Base-by-base conservation (phyloP, 2,329 filamentous ascomycete genomes). In the Raffaelea albimanens region DNA sequence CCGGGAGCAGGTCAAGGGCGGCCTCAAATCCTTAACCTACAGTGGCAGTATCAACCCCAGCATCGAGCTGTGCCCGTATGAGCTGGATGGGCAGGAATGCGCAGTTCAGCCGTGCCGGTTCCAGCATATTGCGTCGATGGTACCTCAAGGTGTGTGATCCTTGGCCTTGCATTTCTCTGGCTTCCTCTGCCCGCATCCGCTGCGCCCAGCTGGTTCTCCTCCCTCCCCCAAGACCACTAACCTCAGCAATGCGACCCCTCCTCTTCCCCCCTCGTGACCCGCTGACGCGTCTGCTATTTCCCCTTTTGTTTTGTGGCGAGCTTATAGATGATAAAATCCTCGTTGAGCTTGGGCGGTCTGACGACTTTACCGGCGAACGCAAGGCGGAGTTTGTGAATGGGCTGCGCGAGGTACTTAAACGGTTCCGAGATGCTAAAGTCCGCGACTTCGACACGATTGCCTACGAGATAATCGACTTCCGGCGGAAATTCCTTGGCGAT, bases 1-100 rank as follows among this genome's bases (percentile, higher is more conserved):
- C 66, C 70, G 73, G 54, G 65, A 83, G 44, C 70, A 78, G 48
- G 81, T 95, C 49, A 63, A 78, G 48, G 84, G 83, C 52, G 91
- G 91, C 40, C 83, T 89, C 60, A 83, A 85, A 61, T 97, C 93
- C 54, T 74, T 94, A 70, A 97, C 90, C 40, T 97, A 91, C 68
- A 96, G 87, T 68, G 87, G 95, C 66, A 83, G 82, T 56, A 95
- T 98, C 65, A 82, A 96, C 61, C 73, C 82, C 21, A 73, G 79
- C 51, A 82, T 77, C 56, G 76, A 78, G 52, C 61, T 97, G 43
- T 98, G 93, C 65, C 83, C 80, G 34, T 83, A 79, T 58, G 87
- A 95, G 64, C 68, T 86, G 53, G 72, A 74, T 43, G 82, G 81
- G 45, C 80, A 80, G 51, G 69, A 73, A 55, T 97, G 93, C 53